Evolutionary conservation across 495 filamentous ascomycete genomes (phyloP).

Genomic region (Margaritispora aquatica): DNA sequence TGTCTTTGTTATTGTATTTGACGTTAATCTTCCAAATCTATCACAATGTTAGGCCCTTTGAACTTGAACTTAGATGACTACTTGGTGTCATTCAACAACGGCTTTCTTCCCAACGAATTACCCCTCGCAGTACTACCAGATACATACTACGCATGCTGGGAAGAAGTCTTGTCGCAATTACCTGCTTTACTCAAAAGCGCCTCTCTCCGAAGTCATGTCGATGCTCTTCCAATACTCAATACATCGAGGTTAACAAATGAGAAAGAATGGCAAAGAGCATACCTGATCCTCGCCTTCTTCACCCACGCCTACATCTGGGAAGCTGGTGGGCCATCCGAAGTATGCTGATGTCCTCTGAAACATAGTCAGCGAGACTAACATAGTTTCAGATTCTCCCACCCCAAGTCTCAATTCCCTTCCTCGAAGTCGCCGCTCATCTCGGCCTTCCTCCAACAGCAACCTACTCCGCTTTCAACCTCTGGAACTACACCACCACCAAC

Average conservation of each 20-base stretch:
- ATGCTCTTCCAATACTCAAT: constrained; percentile 19
- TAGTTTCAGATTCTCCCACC: constrained; percentile 23
- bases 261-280: constrained; percentile 26
- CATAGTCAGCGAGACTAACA: too few species aligned
- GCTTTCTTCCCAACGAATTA: constrained; percentile 67
- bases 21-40: not conserved
- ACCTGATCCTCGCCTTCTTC: constrained; percentile 23
- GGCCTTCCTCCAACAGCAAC: constrained; percentile 24
- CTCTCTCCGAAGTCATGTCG: constrained; percentile 11
- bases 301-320: constrained; percentile 29
- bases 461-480: constrained; percentile 26
- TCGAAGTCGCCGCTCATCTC: constrained; percentile 19
- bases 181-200: constrained; percentile 11
- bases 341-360: constrained; percentile 1
- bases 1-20: not conserved
- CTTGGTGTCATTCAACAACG: constrained; percentile 73
- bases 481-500: constrained; percentile 18
- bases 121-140: constrained; percentile 8
- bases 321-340: constrained; percentile 21
- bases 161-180: constrained; percentile 14
- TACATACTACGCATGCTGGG: constrained; percentile 22
- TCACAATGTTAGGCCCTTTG: constrained; percentile 11
- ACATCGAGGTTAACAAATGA: constrained; percentile 17
- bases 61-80: constrained; percentile 60
- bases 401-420: constrained; percentile 21